Base-by-base conservation (phyloP, 2,329 filamentous ascomycete genomes). In the Magnaporthiopsis poae region DNA sequence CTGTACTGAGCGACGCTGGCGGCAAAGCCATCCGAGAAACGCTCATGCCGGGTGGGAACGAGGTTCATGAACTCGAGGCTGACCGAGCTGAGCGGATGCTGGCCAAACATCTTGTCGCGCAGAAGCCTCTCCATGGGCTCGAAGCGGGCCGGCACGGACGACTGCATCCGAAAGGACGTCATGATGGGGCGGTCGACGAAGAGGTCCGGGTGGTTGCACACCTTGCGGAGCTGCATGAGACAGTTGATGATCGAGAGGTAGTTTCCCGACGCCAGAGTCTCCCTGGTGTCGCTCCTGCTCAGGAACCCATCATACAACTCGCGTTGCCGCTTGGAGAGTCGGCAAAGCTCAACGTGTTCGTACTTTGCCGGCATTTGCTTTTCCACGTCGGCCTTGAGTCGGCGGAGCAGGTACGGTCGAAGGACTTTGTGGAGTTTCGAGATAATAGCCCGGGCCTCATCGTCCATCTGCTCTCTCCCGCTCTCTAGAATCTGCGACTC, bases 361-460 rank as follows among this genome's bases (percentile, higher is more conserved):
- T 96, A 96, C 76, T 99, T 99, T 68, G 87, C 93, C 0, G 96
- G 95, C 91, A 99, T 96, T 75, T 99, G 95, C 79, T 98, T 97
- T 79, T 99, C 96, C 7, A 99, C 95, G 74, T 99, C 95, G 61
- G 92, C 90, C 78, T 99, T 99, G 67, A 99, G 80, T 66, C 95
- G 88, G 65, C 95, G 88, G 8, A 99, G 83, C 13, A 99, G 84
- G 73, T 97, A 98, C 0, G 95, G 95, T 1, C 96, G 88, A 12
- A 99, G 82, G 29, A 98, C 92, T 71, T 96, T 92, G 79, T 99
- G 96, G 5, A 99, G 84, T 75, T 98, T 96, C 62, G 88, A 88
- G 70, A 99, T 96, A 70, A 97, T 93, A 67, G 89, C 90, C 71
- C 92, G 90, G 15, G 93, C 92, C 76, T 99, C 94, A 13, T 96